These are phyloP conservation scores for Dorcoceras hygrometricum DNA, from an alignment of 257 asterid species.

Conservation along the genomic window DNA sequence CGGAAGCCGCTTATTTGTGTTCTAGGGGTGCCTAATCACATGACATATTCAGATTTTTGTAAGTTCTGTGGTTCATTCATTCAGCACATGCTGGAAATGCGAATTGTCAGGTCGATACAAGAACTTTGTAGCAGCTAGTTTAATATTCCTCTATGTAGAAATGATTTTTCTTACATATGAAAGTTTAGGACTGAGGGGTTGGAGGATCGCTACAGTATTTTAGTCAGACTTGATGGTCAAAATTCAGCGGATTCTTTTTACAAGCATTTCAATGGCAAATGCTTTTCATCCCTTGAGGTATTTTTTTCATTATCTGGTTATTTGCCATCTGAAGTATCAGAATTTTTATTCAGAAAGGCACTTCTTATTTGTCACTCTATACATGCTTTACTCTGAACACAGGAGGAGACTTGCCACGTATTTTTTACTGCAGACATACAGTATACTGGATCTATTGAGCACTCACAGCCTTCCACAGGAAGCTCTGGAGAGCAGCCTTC, in stretches of 20 bases:
- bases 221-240: slow-evolving; percentile 79
- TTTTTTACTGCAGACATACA: slow-evolving; percentile 73
- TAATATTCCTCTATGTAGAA: slow-evolving; percentile 17
- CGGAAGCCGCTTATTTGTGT: slow-evolving; percentile 86
- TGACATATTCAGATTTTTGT: slow-evolving; percentile 94
- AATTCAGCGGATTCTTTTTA: slow-evolving; percentile 72
- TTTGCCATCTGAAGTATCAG: slow-evolving; percentile 5
- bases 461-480: slow-evolving; percentile 57
- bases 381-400: slow-evolving; percentile 25
- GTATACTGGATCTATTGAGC: slow-evolving; percentile 88
- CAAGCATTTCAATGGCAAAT: slow-evolving; percentile 65
- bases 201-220: slow-evolving; percentile 74
- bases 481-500: slow-evolving; percentile 80
- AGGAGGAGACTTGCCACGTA: slow-evolving; percentile 76
- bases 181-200: slow-evolving; percentile 69
- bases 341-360: slow-evolving; percentile 2
- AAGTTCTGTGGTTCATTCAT: slow-evolving; percentile 91
- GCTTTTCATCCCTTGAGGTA: slow-evolving; percentile 89
- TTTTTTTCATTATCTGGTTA: slow-evolving; percentile 16
- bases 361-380: slow-evolving; percentile 16
- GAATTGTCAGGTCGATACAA: slow-evolving; percentile 69
- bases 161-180: slow-evolving; percentile 25
- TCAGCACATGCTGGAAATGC: slow-evolving; percentile 81
- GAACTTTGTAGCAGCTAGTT: slow-evolving; percentile 9
- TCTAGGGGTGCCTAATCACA: slow-evolving; percentile 90